A percentile compares a stretch with the other conserved stretches of the same genome.
Evolutionary conservation across 2,329 filamentous ascomycete species (phyloP).

Genomic region (Orbilia oligospora): DNA sequence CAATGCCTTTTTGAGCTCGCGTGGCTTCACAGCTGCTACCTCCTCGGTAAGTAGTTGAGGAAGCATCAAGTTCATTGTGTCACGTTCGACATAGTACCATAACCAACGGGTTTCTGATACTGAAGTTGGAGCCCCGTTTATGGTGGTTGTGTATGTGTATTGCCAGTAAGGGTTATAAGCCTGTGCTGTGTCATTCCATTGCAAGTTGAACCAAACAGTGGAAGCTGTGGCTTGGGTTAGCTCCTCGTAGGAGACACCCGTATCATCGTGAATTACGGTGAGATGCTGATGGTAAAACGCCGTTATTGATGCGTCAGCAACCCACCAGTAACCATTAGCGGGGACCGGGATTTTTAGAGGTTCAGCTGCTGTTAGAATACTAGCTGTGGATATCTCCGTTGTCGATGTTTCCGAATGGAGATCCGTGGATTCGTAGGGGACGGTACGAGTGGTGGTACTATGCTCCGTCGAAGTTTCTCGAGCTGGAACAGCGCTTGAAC

Average conservation of each 20-base stretch:
- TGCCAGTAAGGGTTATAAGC: background rate
- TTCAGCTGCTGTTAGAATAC: no score
- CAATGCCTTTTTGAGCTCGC: no score
- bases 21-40: no score
- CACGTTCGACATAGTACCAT: background rate
- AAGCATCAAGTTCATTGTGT: background rate
- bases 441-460: background rate
- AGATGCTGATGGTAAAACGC: no score
- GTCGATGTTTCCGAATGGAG: background rate
- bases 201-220: no score
- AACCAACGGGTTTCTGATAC: background rate
- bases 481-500: background rate
- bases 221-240: no score
- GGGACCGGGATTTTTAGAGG: no score
- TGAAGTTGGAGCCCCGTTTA: background rate
- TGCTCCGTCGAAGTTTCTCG: background rate
- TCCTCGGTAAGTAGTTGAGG: background rate
- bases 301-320: no score
- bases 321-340: no score
- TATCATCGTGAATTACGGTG: no score
- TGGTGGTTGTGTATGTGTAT: background rate
- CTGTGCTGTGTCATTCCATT: no score
- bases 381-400: background rate
- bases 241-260: no score
- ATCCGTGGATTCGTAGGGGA: background rate